Base-by-base conservation (phyloP, 192 early-diverging fungal species). In the Piromyces finnis region DNA sequence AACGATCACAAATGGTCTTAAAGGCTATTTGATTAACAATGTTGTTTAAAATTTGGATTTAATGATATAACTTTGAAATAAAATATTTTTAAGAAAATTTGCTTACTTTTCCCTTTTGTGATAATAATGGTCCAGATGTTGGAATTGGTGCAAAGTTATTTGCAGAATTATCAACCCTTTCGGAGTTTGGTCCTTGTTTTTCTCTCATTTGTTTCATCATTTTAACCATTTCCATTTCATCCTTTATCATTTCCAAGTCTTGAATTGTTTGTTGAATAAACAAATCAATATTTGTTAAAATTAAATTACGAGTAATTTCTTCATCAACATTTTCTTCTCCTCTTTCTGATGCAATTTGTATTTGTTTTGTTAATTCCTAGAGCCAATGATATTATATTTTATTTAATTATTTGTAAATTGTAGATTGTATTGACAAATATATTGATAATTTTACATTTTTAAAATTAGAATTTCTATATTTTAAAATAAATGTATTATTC, bases 1-100 rank as follows among this genome's bases (percentile, higher is more conserved):
- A 80, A 93, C 95, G 37, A 99, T 90, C 28, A 94, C 87, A 88
- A 99, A 99, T 28, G 97, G 96, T 77, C 92, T 91, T 29, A 94
- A 86, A 0, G 81, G 79, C 79, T 80, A 16, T 77, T n/a, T n/a
- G n/a, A n/a, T n/a, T n/a, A n/a, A n/a, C n/a, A n/a, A n/a, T n/a
- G n/a, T n/a, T n/a, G n/a, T n/a, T n/a, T n/a, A n/a, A n/a, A n/a
- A n/a, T n/a, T n/a, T n/a, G n/a, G n/a, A 27, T 28, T 29, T 78
- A 37, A 37, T 37, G 14, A 37, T 37, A 37, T 14, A 14, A 6
- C 14, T 37, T n/a, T n/a, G n/a, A n/a, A n/a, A n/a, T n/a, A n/a
- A n/a, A n/a, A n/a, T n/a, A n/a, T n/a, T n/a, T n/a, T n/a, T n/a
- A n/a, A n/a, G n/a, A 82, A 80, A 35, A 83, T 83, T 3, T 82